phyloP scores from a whole-genome alignment of 257 asterid genomes.

The Verbascum thapsus region DNA sequence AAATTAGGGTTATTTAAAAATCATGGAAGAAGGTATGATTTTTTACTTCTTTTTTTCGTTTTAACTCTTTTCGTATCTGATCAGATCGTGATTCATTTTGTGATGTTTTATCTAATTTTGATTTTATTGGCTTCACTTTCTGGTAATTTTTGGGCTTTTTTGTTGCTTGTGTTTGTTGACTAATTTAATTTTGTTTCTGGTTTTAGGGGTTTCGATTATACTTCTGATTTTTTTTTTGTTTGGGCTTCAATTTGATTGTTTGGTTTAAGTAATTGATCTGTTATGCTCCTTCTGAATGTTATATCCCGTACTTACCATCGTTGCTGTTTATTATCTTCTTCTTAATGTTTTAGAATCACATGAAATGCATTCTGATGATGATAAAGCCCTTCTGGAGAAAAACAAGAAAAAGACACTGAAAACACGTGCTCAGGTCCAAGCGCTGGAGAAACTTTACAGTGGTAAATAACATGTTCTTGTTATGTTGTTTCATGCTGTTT shows the following conservation, averaged over 20 bases:
- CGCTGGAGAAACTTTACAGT: conserved; percentile 64
- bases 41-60: background rate
- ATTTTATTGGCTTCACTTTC: too few relatives aligned
- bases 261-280: background rate
- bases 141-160: too few relatives aligned
- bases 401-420: conserved; percentile 68
- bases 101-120: conserved; percentile 8
- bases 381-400: conserved; percentile 59
- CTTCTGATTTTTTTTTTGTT: conserved; percentile 7
- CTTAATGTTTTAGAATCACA: conserved; percentile 40
- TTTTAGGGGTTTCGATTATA: conserved; percentile 6
- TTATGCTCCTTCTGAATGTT: conserved; percentile 12
- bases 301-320: conserved; percentile 5
- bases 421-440: conserved; percentile 68
- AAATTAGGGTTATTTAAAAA: background rate
- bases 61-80: background rate
- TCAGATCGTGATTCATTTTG: too few relatives aligned
- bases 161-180: too few relatives aligned
- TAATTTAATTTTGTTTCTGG: conserved; percentile 20
- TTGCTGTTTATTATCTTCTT: conserved; percentile 18
- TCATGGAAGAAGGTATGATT: conserved; percentile 44
- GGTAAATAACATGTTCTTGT: conserved; percentile 42
- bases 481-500: conserved; percentile 2
- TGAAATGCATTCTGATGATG: conserved; percentile 67
- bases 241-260: conserved; percentile 11